Evolutionary conservation across 768 basidiomycete species (phyloP), one percentile per base, ranked within the genome.

Genomic region (Symmetrospora coprosmae): DNA sequence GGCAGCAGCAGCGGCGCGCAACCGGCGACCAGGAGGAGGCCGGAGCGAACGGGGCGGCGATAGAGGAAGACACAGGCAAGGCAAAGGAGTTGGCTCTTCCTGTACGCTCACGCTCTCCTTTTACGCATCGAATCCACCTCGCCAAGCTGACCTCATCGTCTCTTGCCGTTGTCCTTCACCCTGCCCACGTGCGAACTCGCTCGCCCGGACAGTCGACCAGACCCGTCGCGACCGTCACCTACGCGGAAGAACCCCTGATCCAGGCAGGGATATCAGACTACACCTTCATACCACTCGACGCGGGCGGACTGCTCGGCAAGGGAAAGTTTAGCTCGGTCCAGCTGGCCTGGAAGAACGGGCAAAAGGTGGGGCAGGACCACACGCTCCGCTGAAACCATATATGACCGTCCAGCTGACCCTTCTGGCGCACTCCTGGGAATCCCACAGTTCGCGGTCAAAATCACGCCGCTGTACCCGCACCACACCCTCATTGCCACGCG

Each of bases 401-500:
- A 28, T 9, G 28, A 2, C 34, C 28, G 21, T 45, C 19, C 50
- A 11, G 17, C 13, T 19, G 35, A 38, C 28, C 19, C 8, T 35
- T 11, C 4, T 40, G 31, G 19, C 16, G 9, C 59, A 16, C 19
- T n/a, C 38, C 14, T 16, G 37, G 38, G 17, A n/a, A n/a, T 28
- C 31, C 34, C 31, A 1, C 67, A 75, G 74, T 74, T 70, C 63
- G 75, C 74, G 1, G 66, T 76, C 60, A 76, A 76, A 64, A 74
- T 75, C 56, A 76, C 75, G 1, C 73, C 75, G 0, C 64, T 76
- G 3, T 69, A 73, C 58, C 73, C 74, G 0, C 75, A 76, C 59
- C 75, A 76, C 66, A 74, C 74, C 6, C 67, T 76, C n/a, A 76
- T 76, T 47, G 71, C 75, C 4, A 67, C 71, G 1, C 67, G 75